These are phyloP conservation scores for Amauroascus niger DNA, from an alignment of 2,329 filamentous ascomycete species.

Conservation along the genomic window DNA sequence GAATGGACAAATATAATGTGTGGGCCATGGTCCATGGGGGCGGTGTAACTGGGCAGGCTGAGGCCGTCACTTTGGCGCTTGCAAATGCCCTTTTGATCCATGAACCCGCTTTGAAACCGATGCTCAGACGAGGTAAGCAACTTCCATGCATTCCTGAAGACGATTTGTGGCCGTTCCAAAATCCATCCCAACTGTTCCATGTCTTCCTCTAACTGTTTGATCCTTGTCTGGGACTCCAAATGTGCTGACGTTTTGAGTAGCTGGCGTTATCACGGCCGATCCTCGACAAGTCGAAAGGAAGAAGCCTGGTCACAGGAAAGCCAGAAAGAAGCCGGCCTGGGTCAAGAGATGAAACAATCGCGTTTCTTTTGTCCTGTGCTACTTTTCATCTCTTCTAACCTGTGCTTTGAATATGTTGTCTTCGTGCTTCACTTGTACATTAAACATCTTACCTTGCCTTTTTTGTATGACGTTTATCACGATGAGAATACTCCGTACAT, in stretches of 20 bases:
- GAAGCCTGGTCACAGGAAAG: slow-evolving; percentile 93
- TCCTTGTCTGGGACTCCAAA: slow-evolving; percentile 14
- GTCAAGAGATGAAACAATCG: slow-evolving; percentile 59
- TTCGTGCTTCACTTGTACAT: not conserved
- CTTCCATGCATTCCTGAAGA: slow-evolving; percentile 2
- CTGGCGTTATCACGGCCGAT: slow-evolving; percentile 86
- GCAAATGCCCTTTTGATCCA: slow-evolving; percentile 81
- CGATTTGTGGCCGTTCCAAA: not conserved
- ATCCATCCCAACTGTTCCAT: not conserved
- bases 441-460: not conserved
- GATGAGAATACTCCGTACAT: not conserved
- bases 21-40: slow-evolving; percentile 79
- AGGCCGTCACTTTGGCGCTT: slow-evolving; percentile 83
- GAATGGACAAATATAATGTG: slow-evolving; percentile 93
- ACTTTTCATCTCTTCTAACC: not conserved
- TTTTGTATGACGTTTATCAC: not conserved
- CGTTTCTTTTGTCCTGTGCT: not conserved
- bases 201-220: slow-evolving; percentile 17
- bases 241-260: slow-evolving; percentile 41
- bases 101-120: slow-evolving; percentile 82
- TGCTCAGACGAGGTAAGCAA: slow-evolving; percentile 73
- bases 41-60: slow-evolving; percentile 88
- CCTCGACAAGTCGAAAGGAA: slow-evolving; percentile 90
- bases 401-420: not conserved
- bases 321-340: slow-evolving; percentile 96